Conservation (phyloP, 2,329 filamentous ascomycete genomes). For the Sordariomycetes sp. region DNA sequence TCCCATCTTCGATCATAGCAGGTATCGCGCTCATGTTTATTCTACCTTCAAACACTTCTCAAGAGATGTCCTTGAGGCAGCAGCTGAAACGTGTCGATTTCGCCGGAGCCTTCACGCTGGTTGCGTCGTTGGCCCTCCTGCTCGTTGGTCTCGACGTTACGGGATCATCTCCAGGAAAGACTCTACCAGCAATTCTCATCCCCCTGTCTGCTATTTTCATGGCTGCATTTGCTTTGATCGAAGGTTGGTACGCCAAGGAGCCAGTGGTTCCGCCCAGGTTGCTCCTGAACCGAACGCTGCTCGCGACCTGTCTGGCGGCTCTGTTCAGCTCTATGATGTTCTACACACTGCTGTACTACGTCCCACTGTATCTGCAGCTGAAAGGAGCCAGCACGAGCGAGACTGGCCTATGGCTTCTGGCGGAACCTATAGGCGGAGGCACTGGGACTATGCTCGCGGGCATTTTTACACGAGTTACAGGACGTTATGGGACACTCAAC, state of each 20-base stretch:
- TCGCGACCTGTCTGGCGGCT: constrained; percentile 62
- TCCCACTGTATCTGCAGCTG: constrained; percentile 69
- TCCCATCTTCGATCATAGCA: constrained; percentile 44
- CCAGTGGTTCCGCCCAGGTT: constrained; percentile 72
- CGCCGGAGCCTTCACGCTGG: constrained; percentile 51
- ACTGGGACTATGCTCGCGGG: no score
- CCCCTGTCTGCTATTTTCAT: constrained; percentile 52
- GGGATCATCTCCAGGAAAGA: constrained; percentile 70
- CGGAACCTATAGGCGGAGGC: no score
- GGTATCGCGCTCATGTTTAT: no score
- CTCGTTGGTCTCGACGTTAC: constrained; percentile 67
- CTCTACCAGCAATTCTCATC: constrained; percentile 57
- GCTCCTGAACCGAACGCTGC: constrained; percentile 59
- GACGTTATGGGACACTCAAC: no score
- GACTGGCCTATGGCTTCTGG: no score
- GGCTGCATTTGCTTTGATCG: constrained; percentile 54
- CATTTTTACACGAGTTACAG: no score
- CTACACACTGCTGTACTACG: constrained; percentile 61
- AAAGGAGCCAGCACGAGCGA: no score
- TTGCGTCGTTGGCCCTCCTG: constrained; percentile 55
- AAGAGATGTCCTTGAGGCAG: no score
- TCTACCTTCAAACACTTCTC: no score
- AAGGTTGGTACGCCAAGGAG: constrained; percentile 55
- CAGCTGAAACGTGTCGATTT: constrained; percentile 66
- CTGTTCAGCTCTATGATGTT: constrained; percentile 63